phyloP scores from a whole-genome alignment of 2,329 filamentous ascomycete species.

The Aureobasidium pullulans region DNA sequence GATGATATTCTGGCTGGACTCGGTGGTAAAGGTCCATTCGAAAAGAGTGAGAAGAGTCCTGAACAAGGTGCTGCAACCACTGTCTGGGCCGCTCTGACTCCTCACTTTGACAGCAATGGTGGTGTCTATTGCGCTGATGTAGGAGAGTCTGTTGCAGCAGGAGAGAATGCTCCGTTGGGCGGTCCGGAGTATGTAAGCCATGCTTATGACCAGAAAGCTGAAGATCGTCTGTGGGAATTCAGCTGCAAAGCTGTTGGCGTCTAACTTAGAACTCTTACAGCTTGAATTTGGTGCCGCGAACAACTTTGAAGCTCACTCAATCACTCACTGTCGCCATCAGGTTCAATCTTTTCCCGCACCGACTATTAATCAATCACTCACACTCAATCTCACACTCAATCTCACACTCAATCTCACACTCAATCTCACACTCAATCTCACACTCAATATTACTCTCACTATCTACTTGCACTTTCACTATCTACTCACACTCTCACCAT shows the following conservation, averaged over 20 bases:
- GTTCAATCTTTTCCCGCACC: too few species aligned
- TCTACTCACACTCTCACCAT: too few species aligned
- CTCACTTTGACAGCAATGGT: slow-evolving; percentile 40
- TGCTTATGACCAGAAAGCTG: slow-evolving; percentile 34
- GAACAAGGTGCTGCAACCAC: slow-evolving; percentile 45
- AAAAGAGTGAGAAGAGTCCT: slow-evolving; percentile 13
- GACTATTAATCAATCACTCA: too few species aligned
- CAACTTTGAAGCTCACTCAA: too few species aligned
- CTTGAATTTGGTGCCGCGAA: too few species aligned
- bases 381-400: too few species aligned
- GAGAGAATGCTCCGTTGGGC: slow-evolving; percentile 18
- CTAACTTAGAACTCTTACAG: too few species aligned
- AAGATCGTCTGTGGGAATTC: slow-evolving; percentile 36
- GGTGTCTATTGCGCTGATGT: slow-evolving; percentile 42
- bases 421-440: too few species aligned
- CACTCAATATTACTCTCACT: too few species aligned
- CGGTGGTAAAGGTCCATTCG: not conserved
- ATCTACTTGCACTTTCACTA: too few species aligned
- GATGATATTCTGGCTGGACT: not conserved
- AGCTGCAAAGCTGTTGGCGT: slow-evolving; percentile 27
- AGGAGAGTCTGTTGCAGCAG: slow-evolving; percentile 26
- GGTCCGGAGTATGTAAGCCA: slow-evolving; percentile 26
- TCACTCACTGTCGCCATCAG: too few species aligned
- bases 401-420: too few species aligned
- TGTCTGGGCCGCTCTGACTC: slow-evolving; percentile 38